Percentiles rank a stretch among this genome's conserved stretches.
These are phyloP conservation scores for Mycena capillaripes DNA, from an alignment of 768 basidiomycete genomes.

Conservation along the genomic window DNA sequence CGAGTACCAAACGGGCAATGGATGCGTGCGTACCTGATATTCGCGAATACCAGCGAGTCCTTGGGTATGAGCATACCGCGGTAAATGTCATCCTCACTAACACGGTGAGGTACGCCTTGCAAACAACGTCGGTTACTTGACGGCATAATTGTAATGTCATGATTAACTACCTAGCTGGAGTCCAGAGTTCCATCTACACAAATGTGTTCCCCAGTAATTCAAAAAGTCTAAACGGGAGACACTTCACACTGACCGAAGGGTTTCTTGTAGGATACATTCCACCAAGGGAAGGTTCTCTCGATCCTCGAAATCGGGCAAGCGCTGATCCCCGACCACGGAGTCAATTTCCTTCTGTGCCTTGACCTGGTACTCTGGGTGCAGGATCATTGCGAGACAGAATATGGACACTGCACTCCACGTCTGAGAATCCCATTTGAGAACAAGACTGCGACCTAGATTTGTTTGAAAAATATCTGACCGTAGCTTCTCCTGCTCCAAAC, in stretches of 20 bases:
- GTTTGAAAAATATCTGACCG: slow-evolving; percentile 44
- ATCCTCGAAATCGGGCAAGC: slow-evolving; percentile 44
- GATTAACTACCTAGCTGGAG: neutral
- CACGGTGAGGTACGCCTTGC: slow-evolving; percentile 47
- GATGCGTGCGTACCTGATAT: slow-evolving; percentile 20
- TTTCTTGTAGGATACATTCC: slow-evolving; percentile 24
- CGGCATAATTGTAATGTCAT: too few species aligned
- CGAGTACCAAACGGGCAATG: too few species aligned
- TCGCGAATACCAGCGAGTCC: slow-evolving; percentile 41
- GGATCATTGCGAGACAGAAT: slow-evolving; percentile 49
- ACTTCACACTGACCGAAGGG: neutral
- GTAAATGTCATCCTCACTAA: slow-evolving; percentile 51
- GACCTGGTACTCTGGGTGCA: slow-evolving; percentile 46
- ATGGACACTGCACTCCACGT: slow-evolving; percentile 21
- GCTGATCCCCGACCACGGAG: slow-evolving; percentile 41
- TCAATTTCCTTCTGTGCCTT: slow-evolving; percentile 50
- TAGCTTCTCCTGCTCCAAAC: slow-evolving; percentile 44
- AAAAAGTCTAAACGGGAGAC: neutral
- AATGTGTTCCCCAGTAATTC: neutral
- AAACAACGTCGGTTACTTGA: neutral
- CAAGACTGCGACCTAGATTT: neutral
- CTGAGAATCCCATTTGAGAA: neutral
- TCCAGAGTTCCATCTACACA: slow-evolving; percentile 3
- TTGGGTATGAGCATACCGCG: slow-evolving; percentile 52
- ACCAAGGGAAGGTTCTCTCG: slow-evolving; percentile 40